Evolutionary conservation across 495 filamentous ascomycete genomes (phyloP).

Genomic region (Penicillium coprophilum): DNA sequence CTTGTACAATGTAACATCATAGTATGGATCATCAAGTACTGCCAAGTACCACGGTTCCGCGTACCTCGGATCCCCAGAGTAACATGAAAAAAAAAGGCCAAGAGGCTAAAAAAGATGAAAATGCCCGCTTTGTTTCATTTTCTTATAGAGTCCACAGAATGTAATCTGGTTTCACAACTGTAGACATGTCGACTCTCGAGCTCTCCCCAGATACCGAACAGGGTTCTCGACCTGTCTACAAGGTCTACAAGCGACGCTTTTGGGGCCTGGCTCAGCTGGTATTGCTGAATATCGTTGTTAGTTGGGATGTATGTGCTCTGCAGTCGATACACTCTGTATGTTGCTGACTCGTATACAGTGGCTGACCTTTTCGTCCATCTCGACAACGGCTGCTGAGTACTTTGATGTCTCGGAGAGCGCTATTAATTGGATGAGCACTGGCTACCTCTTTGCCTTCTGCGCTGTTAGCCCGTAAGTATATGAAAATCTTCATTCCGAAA

Average conservation of each 20-base stretch:
- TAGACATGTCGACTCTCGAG: conserved; percentile 13
- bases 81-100: neutral
- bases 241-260: conserved; percentile 86
- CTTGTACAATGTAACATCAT: conserved; percentile 6
- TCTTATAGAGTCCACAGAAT: neutral
- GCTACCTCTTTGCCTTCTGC: conserved; percentile 81
- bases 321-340: neutral
- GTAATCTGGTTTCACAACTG: neutral
- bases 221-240: conserved; percentile 49
- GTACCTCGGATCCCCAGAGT: conserved; percentile 10
- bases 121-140: conserved; percentile 4
- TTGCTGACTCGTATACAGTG: conserved; percentile 54
- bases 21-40: conserved; percentile 2
- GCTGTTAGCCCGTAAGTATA: conserved; percentile 63
- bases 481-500: neutral
- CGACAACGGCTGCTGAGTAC: conserved; percentile 70
- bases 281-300: conserved; percentile 86
- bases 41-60: conserved; percentile 8
- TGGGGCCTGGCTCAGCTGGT: conserved; percentile 83
- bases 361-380: conserved; percentile 89
- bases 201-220: conserved; percentile 6
- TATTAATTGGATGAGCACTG: conserved; percentile 91
- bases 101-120: conserved; percentile 1
- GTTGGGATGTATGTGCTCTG: conserved; percentile 78
- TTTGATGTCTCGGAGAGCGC: conserved; percentile 71